Evolutionary conservation across 768 basidiomycete genomes (phyloP).

Genomic region (Flagelloscypha sp.): DNA sequence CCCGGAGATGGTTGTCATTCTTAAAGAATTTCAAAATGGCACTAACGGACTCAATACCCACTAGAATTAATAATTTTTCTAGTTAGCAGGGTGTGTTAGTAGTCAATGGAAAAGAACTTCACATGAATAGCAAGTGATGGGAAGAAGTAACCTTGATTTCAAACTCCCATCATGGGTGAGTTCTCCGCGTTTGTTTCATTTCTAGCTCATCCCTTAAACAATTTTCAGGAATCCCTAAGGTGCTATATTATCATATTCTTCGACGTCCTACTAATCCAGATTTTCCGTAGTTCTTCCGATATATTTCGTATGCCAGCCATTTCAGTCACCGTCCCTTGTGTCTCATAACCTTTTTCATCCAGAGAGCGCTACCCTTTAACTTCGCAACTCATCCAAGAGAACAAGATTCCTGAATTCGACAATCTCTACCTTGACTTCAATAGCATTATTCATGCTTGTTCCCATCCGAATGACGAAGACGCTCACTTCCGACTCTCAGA

Average conservation of each 20-base stretch:
- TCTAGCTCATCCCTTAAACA: too few species aligned
- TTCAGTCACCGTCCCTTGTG: not conserved
- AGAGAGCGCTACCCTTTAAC: constrained; percentile 98
- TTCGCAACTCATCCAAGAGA: constrained; percentile 95
- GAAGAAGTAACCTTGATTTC: too few species aligned
- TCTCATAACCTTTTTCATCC: constrained; percentile 11
- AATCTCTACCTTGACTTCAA: constrained; percentile 94
- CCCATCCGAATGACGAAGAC: constrained; percentile 95
- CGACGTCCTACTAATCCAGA: constrained; percentile 8
- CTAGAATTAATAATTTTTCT: too few species aligned
- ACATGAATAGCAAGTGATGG: too few species aligned
- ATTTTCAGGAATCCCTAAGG: constrained; percentile 60
- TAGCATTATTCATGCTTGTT: constrained; percentile 88
- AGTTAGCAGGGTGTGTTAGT: too few species aligned
- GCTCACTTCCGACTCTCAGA: constrained; percentile 93
- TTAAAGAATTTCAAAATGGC: too few species aligned
- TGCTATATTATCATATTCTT: constrained; percentile 20
- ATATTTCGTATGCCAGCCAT: constrained; percentile 65
- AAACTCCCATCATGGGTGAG: too few species aligned
- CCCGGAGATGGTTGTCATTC: too few species aligned
- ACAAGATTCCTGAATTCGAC: constrained; percentile 98
- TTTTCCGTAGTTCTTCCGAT: constrained; percentile 79
- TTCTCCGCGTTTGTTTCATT: too few species aligned
- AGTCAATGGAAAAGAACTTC: too few species aligned
- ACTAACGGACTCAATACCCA: too few species aligned